Evolutionary conservation across 73 alveolate species (phyloP), one percentile per base, ranked within the genome.

Genomic region (Paramecium tetraurelia): DNA sequence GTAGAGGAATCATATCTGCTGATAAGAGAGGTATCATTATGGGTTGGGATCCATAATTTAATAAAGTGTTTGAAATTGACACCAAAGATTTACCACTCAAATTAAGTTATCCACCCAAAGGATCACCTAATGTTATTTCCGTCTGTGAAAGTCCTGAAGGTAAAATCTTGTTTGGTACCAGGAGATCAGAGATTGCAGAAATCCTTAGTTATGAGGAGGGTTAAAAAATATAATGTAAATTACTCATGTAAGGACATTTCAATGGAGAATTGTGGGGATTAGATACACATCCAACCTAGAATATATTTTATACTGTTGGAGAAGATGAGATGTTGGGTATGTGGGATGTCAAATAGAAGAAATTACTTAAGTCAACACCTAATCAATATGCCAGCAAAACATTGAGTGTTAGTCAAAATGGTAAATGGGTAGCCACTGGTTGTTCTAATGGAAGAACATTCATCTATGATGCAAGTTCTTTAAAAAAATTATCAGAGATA

Each of bases 181-280:
- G 99, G 92, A 99, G 99, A 71, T 99, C 99, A 75, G 99, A 98
- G 93, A 97, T 98, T 53, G 92, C 98, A 86, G 99, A 80, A 48
- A 44, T 80, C 11, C 36, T 22, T 18, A 40, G 48, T 24, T 48
- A 92, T 93, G 71, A 90, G 43, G 90, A 80, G 21, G 90, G 90
- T 22, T 48, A 77, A 31, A 92, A 86, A 33, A 68, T 68, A 22
- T 80, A 95, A 24, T 96, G 98, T 76, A 94, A 59, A 59, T 96
- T 96, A 70, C 96, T 89, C 76, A 48, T 96, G 94, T 92, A 97
- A 92, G 98, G 99, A 72, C 99, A 98, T 93, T 98, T 93, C 93
- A 97, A 97, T 92, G 96, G 95, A 53, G 99, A 97, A 94, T 93
- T 98, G 70, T 97, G 99, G 99, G 99, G 99, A 29, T 89, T 98